Percentiles rank a stretch among this genome's conserved stretches.
Conservation (phyloP, 2,329 filamentous ascomycete species). For the Grosmannia huntii region DNA sequence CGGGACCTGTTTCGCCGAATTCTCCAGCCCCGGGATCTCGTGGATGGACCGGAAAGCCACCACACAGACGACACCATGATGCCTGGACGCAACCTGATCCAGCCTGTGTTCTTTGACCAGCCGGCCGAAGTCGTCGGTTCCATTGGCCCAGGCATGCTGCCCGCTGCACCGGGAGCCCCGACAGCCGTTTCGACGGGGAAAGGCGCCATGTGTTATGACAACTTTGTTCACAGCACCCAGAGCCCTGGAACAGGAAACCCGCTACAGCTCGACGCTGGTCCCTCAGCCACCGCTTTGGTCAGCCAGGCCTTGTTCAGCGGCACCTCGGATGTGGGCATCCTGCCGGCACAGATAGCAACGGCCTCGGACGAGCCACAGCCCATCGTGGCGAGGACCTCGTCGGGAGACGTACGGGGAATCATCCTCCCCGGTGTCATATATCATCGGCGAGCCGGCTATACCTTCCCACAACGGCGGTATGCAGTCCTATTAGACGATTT, state of each 20-base stretch:
- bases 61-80: not conserved
- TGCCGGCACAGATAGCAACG: not conserved
- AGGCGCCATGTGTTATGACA: not conserved
- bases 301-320: not conserved
- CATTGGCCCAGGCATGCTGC: not conserved
- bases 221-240: not conserved
- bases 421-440: not conserved
- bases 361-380: not conserved
- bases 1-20: no score
- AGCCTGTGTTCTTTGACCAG: not conserved
- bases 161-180: not conserved
- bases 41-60: not conserved
- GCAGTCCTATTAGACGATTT: not conserved
- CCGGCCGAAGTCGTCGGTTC: not conserved
- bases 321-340: not conserved
- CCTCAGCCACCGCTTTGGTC: not conserved
- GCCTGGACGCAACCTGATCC: not conserved
- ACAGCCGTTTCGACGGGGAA: not conserved
- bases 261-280: not conserved
- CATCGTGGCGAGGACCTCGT: not conserved
- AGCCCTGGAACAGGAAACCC: not conserved
- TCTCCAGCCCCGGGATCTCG: not conserved
- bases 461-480: slow-evolving; percentile 3
- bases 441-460: not conserved
- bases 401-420: not conserved